Base-by-base conservation (phyloP, 805 yeast species). In the Starmera pachycereana region DNA sequence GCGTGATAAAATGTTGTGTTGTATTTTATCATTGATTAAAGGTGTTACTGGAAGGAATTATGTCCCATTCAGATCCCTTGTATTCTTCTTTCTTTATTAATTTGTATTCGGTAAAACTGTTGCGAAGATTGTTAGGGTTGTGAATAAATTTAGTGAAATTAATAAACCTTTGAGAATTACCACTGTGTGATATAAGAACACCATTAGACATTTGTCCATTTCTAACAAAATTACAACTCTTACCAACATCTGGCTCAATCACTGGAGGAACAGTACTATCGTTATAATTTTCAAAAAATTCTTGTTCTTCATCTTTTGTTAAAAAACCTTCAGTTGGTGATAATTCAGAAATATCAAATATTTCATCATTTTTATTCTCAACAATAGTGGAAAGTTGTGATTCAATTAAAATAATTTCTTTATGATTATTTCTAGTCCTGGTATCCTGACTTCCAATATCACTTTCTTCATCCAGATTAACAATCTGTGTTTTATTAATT, bases 301-400 rank as follows among this genome's bases (percentile, higher is more conserved):
- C 44, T 4, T 37, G 40, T 6, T 37, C 33, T 25, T 53, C 56
- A 6, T 35, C 18, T 2, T 30, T 42, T 2, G 40, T 45, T 9
- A 54, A 37, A 27, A 46, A 47, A 1, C 58, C 58, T n/a, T 49
- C 52, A 5, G 32, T 32, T 2, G 35, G 39, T 22, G 27, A 6
- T 22, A 22, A 22, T 8, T 8, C 27, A 22, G 6, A 22, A 22
- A 22, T 8, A 4, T 29, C 36, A 29, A 51, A 45, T 0, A 36
- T 32, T 8, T 14, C 35, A 1, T 40, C 12, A 38, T 54, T 55
- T 14, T 18, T 37, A 11, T 44, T 44, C 13, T 22, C 9, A 22
- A 7, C 27, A 22, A 22, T 22, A 22, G 27, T 22, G 7, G 27
- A 22, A 22, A 22, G 27, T 22, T 22, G 27, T 8, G 27, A 22